phyloP scores from a whole-genome alignment of 1,284 basidiomycete genomes.

The Leccinum subfulvum region DNA sequence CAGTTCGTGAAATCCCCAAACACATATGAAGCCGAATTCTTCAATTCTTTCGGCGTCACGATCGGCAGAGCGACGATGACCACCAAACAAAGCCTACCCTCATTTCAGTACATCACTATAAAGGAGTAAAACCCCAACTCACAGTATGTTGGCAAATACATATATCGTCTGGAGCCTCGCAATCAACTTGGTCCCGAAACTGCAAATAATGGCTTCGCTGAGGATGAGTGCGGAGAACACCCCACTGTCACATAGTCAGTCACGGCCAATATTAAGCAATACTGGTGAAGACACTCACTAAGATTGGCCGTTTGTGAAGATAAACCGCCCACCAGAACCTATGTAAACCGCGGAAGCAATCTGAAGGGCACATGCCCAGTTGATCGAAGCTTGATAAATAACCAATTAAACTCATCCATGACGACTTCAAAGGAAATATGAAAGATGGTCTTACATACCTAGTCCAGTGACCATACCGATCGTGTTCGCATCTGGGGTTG shows the following conservation, averaged over 20 bases:
- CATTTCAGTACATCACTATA: background rate
- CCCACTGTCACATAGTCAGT: conserved; percentile 24
- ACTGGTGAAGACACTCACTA: conserved; percentile 25
- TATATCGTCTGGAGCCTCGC: conserved; percentile 35
- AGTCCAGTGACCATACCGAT: conserved; percentile 39
- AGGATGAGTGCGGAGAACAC: conserved; percentile 34
- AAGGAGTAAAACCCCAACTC: conserved; percentile 10
- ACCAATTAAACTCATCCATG: background rate
- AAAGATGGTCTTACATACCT: conserved; percentile 11
- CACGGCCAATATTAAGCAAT: too few relatives aligned
- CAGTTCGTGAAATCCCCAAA: too few relatives aligned
- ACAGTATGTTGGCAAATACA: conserved; percentile 34
- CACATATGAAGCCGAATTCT: too few relatives aligned
- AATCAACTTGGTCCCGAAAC: conserved; percentile 40
- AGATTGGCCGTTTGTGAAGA: conserved; percentile 31
- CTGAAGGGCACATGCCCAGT: conserved; percentile 43
- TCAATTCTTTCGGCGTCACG: too few relatives aligned
- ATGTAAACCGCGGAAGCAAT: conserved; percentile 39
- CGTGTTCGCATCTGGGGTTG: conserved; percentile 35
- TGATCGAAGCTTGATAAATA: conserved; percentile 36
- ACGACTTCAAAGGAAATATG: background rate
- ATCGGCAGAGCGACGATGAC: too few relatives aligned
- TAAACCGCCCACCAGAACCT: conserved; percentile 31
- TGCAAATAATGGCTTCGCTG: conserved; percentile 39
- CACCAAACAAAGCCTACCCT: conserved; percentile 10